These are phyloP conservation scores for Haematococcus sp. DNA, from an alignment of 139 green algal species.

Conservation along the genomic window DNA sequence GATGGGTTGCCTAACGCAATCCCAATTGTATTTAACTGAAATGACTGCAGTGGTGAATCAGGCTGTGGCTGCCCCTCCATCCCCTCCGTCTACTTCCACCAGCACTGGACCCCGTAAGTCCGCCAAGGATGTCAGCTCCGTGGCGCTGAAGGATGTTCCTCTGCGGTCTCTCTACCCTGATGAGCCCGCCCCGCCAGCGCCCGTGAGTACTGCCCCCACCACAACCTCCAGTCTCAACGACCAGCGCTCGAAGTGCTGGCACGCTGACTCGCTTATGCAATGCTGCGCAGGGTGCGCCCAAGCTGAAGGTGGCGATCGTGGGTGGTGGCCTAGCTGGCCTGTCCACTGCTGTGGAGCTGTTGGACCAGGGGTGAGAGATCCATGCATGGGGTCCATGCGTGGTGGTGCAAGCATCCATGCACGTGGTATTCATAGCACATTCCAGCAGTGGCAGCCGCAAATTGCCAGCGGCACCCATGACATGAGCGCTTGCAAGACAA, in stretches of 20 bases:
- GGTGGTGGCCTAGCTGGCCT: slow-evolving; percentile 84
- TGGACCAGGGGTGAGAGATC: slow-evolving; percentile 80
- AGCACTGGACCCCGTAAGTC: not conserved
- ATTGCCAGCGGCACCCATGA: too few relatives aligned
- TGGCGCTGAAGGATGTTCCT: slow-evolving; percentile 81
- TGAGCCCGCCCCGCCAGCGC: slow-evolving; percentile 52
- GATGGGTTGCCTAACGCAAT: too few relatives aligned
- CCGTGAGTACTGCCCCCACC: slow-evolving; percentile 38
- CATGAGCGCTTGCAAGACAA: too few relatives aligned
- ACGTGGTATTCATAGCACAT: too few relatives aligned
- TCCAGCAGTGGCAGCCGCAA: too few relatives aligned
- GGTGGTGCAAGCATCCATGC: not conserved
- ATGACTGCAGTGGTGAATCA: not conserved
- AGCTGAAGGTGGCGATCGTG: slow-evolving; percentile 86
- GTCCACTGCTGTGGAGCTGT: slow-evolving; percentile 92
- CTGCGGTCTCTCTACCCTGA: slow-evolving; percentile 81
- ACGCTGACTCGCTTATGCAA: not conserved
- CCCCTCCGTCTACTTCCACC: not conserved
- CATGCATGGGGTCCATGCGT: not conserved
- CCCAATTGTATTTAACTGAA: too few relatives aligned
- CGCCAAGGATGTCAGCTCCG: slow-evolving; percentile 17
- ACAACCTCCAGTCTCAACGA: too few relatives aligned
- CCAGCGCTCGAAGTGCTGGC: too few relatives aligned
- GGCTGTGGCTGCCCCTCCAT: slow-evolving; percentile 4
- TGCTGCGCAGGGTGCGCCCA: slow-evolving; percentile 63